Conservation (phyloP, 805 yeast genomes). For the Kuraishia piskuri region DNA sequence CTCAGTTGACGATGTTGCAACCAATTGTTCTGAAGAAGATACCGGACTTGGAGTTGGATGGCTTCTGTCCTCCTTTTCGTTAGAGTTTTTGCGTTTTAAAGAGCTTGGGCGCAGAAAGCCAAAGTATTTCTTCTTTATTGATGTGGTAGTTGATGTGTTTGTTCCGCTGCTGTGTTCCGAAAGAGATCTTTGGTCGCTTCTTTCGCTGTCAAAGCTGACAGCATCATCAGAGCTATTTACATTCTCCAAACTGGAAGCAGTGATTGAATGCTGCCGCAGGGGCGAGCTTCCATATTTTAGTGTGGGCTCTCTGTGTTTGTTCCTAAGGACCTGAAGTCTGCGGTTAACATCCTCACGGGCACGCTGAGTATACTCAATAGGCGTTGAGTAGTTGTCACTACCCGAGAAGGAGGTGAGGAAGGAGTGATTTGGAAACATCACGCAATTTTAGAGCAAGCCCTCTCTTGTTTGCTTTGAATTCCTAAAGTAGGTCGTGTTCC, state of each 20-base stretch:
- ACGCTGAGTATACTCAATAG: constrained; percentile 20
- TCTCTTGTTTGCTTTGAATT: background rate
- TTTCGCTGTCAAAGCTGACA: background rate
- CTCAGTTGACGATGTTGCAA: background rate
- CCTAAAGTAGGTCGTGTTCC: background rate
- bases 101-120: background rate
- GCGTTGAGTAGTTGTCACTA: constrained; percentile 17
- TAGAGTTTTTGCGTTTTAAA: background rate
- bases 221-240: background rate
- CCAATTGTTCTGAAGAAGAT: background rate
- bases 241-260: constrained; percentile 2
- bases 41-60: background rate
- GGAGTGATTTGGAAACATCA: background rate
- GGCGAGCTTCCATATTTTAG: constrained; percentile 3
- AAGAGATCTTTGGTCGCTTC: background rate
- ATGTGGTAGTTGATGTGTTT: background rate
- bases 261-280: constrained; percentile 1
- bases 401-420: background rate
- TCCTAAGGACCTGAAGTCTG: constrained; percentile 49
- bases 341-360: constrained; percentile 24
- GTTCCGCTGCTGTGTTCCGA: background rate
- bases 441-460: background rate
- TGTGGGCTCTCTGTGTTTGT: constrained; percentile 34
- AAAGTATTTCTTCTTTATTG: background rate
- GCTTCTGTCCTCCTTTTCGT: background rate